Base-by-base conservation (phyloP, 2,329 filamentous ascomycete genomes). In the Aspergillus neoniger region DNA sequence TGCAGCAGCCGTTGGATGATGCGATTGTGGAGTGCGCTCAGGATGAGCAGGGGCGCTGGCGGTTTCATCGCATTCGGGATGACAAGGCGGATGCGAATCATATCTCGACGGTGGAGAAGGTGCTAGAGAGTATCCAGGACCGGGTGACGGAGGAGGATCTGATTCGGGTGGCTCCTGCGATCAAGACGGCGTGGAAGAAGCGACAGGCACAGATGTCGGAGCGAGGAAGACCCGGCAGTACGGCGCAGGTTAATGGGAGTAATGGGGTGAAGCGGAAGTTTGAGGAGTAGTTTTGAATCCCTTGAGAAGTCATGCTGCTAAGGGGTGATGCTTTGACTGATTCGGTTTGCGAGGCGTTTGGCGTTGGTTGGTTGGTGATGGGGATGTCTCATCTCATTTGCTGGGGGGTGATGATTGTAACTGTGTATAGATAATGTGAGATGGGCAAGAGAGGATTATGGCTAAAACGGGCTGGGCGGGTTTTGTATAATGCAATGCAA, bases 61-160 rank as follows among this genome's bases (percentile, higher is more conserved):
- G 92, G 60, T 91, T 91, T 74, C 89, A 95, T 68, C 88, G 93
- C 30, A 94, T 97, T 76, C 85, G 95, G 55, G 93, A 98, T 70
- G 95, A 99, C 77, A 99, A 99, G 79, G 81, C 83, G 28, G 90
- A 96, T 67, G 92, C 91, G 0, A 99, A 99, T 71, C 93, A 98
- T 76, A 89, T 91, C 61, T 88, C 82, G 17, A 94, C 91, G 0
- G 91, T 97, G 1, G 82, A 88, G 25, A 96, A 90, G 73, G 95
- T 99, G 4, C 83, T 97, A 61, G 89, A 94, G 65, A 96, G 91
- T 76, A 98, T 99, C 68, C 84, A 87, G 62, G 92, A 97, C 70
- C 88, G 87, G 1, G 92, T 99, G 10, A 90, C 87, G 0, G 87
- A 96, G 76, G 83, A 91, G 59, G 92, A 99, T 71, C 82, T 99